Percentiles rank a stretch among this genome's conserved stretches.
phyloP scores from a whole-genome alignment of 2,329 filamentous ascomycete genomes.

The Alternaria solani region DNA sequence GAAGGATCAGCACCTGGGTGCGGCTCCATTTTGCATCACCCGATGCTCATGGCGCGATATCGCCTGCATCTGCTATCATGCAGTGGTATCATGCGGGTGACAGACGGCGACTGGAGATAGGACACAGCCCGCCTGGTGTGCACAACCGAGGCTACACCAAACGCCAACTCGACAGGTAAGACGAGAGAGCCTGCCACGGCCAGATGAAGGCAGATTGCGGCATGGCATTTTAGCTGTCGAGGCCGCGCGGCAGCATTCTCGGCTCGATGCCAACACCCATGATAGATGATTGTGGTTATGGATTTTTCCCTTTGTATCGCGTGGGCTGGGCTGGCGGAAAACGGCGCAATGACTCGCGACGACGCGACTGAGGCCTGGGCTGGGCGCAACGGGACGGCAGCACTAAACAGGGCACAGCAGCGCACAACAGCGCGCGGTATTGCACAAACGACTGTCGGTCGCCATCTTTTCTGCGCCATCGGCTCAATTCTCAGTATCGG shows the following conservation, averaged over 20 bases:
- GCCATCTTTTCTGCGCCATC: not conserved
- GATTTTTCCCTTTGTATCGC: too few species aligned
- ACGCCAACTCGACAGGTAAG: constrained; percentile 14
- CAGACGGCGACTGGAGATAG: constrained; percentile 19
- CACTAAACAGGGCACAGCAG: constrained; percentile 5
- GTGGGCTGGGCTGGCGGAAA: not conserved
- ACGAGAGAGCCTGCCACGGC: constrained; percentile 3
- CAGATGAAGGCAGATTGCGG: constrained; percentile 27
- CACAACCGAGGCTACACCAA: constrained; percentile 20
- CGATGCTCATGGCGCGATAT: constrained; percentile 13
- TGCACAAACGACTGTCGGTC: constrained; percentile 6
- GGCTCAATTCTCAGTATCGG: not conserved
- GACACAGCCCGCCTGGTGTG: constrained; percentile 12
- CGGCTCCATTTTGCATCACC: constrained; percentile 22
- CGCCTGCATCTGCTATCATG: constrained; percentile 14
- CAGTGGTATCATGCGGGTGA: constrained; percentile 22
- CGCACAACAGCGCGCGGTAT: not conserved
- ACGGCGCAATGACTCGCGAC: constrained; percentile 19
- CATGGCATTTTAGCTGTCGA: constrained; percentile 7
- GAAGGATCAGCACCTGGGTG: constrained; percentile 20
- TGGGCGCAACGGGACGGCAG: constrained; percentile 11
- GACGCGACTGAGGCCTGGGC: constrained; percentile 8
- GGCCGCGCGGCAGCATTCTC: constrained; percentile 9
- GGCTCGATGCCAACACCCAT: constrained; percentile 1
- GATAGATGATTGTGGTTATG: not conserved